Conservation (phyloP, 2,329 filamentous ascomycete genomes). For the Fusarium oxysporum region DNA sequence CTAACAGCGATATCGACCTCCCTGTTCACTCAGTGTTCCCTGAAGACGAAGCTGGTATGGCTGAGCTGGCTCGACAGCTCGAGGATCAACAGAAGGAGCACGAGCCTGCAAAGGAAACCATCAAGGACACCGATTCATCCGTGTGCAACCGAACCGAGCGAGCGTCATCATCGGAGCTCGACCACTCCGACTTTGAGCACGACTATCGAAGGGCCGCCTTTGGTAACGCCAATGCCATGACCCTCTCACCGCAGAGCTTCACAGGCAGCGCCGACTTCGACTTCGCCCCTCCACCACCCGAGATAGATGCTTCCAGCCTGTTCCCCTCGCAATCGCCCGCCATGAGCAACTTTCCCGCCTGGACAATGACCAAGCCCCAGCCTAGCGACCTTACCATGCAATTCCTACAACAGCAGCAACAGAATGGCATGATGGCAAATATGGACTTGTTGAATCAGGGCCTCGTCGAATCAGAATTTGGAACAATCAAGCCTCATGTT, state of each 20-base stretch:
- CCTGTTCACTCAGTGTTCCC: conserved; percentile 70
- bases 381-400: conserved; percentile 51
- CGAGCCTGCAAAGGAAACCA: conserved; percentile 48
- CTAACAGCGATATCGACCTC: conserved; percentile 70
- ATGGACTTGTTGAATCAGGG: conserved; percentile 62
- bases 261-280: conserved; percentile 54
- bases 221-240: conserved; percentile 57
- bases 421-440: conserved; percentile 56
- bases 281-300: conserved; percentile 49
- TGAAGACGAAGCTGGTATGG: conserved; percentile 69
- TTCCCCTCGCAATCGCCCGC: conserved; percentile 53
- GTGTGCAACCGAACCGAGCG: conserved; percentile 55
- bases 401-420: conserved; percentile 57
- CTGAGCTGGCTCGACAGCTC: conserved; percentile 67
- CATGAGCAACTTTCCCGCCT: conserved; percentile 49
- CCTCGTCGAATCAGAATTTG: conserved; percentile 64
- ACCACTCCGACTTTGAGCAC: conserved; percentile 66
- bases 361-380: conserved; percentile 47
- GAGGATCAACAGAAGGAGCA: conserved; percentile 58
- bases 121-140: conserved; percentile 44
- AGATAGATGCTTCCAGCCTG: conserved; percentile 50
- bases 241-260: conserved; percentile 67
- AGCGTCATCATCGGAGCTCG: conserved; percentile 65
- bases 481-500: conserved; percentile 67
- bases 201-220: conserved; percentile 65